Conservation (phyloP, 345 rosid genomes). For the Limnanthes douglasii region DNA sequence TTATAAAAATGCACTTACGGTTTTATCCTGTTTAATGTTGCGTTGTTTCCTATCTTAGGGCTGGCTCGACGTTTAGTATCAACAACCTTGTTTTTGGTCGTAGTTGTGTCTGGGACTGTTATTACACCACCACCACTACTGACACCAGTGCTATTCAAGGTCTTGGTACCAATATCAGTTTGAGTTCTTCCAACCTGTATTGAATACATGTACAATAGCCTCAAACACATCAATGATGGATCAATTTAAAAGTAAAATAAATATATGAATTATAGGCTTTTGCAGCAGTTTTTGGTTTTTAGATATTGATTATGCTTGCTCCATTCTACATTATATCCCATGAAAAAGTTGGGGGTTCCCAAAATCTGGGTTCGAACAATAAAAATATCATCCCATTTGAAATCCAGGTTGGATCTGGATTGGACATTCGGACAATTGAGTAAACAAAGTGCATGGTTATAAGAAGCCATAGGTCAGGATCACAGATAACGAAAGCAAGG, state of each 20-base stretch:
- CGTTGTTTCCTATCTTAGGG: constrained; percentile 21
- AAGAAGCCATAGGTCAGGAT: too few species aligned
- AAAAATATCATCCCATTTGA: too few species aligned
- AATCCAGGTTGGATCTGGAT: too few species aligned
- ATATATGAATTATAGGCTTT: background rate
- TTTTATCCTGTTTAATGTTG: constrained; percentile 50
- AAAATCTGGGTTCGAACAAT: too few species aligned
- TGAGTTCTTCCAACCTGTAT: constrained; percentile 24
- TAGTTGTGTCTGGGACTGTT: constrained; percentile 8
- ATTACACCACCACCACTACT: constrained; percentile 5
- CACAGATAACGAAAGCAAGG: too few species aligned
- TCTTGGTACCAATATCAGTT: constrained; percentile 5
- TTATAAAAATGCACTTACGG: constrained; percentile 36
- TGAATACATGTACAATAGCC: constrained; percentile 2
- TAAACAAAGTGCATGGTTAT: too few species aligned
- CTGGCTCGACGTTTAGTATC: constrained; percentile 14
- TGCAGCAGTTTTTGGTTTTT: background rate
- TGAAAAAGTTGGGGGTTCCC: too few species aligned
- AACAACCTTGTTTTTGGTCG: constrained; percentile 10
- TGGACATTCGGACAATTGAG: too few species aligned
- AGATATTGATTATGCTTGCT: background rate
- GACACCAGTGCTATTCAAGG: constrained; percentile 2
- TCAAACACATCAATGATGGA: background rate
- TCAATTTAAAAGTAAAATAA: background rate
- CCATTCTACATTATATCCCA: too few species aligned